Percentiles rank a stretch among this genome's conserved stretches.
These are phyloP conservation scores for Plasmodium fragile DNA, from an alignment of 169 alveolate species.

Conservation along the genomic window DNA sequence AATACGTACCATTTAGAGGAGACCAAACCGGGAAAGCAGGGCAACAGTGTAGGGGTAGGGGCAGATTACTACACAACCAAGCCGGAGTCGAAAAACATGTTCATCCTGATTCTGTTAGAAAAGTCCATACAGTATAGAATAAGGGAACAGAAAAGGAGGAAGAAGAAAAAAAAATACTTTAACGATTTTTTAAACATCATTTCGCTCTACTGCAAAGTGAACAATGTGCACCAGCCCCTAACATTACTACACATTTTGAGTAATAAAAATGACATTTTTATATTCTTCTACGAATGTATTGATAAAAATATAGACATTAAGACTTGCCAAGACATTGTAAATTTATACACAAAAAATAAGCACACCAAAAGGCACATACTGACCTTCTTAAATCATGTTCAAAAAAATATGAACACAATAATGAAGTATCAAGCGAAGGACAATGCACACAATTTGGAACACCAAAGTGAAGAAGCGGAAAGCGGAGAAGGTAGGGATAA, in stretches of 20 bases:
- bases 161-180: constrained; percentile 35
- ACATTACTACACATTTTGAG: constrained; percentile 60
- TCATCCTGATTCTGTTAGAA: constrained; percentile 38
- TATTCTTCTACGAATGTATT: constrained; percentile 61
- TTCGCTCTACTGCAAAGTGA: constrained; percentile 51
- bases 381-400: constrained; percentile 28
- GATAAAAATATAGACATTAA: constrained; percentile 62
- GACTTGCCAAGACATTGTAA: constrained; percentile 61
- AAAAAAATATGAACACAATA: background rate
- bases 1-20: background rate
- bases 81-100: constrained; percentile 13
- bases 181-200: constrained; percentile 55
- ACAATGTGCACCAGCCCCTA: constrained; percentile 59
- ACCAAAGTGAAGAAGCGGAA: background rate
- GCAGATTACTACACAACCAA: constrained; percentile 13
- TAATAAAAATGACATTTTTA: constrained; percentile 55
- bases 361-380: constrained; percentile 43
- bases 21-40: background rate
- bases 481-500: background rate
- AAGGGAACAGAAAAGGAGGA: constrained; percentile 21
- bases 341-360: constrained; percentile 59
- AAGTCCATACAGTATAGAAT: constrained; percentile 66
- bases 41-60: background rate
- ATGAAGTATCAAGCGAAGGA: constrained; percentile 12
- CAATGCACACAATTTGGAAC: background rate